Evolutionary conservation across 1,139 yeast genomes (phyloP).

Genomic region (Ogataea hybrid): DNA sequence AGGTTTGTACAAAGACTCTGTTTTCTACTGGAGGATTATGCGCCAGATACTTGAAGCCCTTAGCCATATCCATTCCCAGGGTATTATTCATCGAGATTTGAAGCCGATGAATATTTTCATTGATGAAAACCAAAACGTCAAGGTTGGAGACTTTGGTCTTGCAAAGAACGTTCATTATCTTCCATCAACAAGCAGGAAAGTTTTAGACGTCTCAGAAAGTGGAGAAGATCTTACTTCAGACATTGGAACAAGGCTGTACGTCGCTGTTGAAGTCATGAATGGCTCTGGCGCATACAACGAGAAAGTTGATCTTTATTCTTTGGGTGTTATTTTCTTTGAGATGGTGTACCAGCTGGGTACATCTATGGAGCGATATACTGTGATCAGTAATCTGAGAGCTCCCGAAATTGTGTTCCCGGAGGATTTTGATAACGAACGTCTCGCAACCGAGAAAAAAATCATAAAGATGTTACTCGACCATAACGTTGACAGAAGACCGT

Average conservation of each 20-base stretch:
- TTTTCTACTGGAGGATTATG: constrained; percentile 86
- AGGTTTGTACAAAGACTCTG: constrained; percentile 68
- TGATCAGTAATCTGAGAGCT: constrained; percentile 60
- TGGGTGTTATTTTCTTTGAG: constrained; percentile 93
- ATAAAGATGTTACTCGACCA: constrained; percentile 69
- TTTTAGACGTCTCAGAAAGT: constrained; percentile 27
- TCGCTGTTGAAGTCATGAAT: constrained; percentile 82
- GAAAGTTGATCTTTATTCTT: constrained; percentile 92
- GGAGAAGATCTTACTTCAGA: constrained; percentile 86
- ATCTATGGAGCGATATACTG: constrained; percentile 87
- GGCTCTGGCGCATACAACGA: constrained; percentile 75
- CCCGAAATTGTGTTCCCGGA: constrained; percentile 62
- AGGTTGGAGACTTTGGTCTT: constrained; percentile 95
- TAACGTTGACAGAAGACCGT: constrained; percentile 73
- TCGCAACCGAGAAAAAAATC: constrained; percentile 60
- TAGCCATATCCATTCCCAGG: constrained; percentile 87
- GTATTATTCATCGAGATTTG: constrained; percentile 91
- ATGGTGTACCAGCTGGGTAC: constrained; percentile 84
- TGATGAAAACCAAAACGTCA: constrained; percentile 82
- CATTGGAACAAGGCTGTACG: constrained; percentile 90
- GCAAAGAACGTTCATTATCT: constrained; percentile 76
- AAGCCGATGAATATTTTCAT: constrained; percentile 96
- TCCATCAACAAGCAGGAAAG: constrained; percentile 17
- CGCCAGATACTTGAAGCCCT: constrained; percentile 90
- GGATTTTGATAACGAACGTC: constrained; percentile 53